A percentile compares a stretch with the other conserved stretches of the same genome.
phyloP scores from a whole-genome alignment of 805 yeast genomes.

The Nakazawaea pomicola region DNA sequence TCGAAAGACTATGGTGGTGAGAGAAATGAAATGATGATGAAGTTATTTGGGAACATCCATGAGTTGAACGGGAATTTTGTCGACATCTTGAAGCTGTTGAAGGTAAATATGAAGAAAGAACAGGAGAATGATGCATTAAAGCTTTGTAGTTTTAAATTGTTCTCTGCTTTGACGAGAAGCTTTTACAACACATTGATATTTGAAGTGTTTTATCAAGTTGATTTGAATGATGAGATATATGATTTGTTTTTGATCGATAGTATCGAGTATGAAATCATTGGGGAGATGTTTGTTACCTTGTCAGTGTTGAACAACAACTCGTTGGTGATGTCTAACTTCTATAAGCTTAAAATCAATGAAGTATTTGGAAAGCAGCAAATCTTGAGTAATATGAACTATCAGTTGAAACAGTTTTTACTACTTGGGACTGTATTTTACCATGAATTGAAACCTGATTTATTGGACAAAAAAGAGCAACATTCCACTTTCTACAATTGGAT shows the following conservation, averaged over 20 bases:
- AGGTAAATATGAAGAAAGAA: not conserved
- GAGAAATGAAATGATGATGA: constrained; percentile 8
- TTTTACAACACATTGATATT: constrained; percentile 9
- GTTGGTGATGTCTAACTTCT: constrained; percentile 7
- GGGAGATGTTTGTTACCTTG: constrained; percentile 7
- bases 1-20: not conserved
- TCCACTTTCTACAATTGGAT: constrained; percentile 30
- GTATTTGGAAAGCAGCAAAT: constrained; percentile 2
- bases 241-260: constrained; percentile 6
- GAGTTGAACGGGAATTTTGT: constrained; percentile 5
- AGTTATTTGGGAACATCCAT: constrained; percentile 8
- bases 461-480: constrained; percentile 7
- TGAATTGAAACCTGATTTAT: constrained; percentile 9
- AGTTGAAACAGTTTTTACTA: constrained; percentile 8
- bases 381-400: constrained; percentile 9
- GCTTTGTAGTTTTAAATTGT: constrained; percentile 5
- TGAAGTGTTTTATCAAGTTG: constrained; percentile 11
- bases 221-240: constrained; percentile 9
- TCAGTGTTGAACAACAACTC: constrained; percentile 8
- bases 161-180: constrained; percentile 1
- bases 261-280: constrained; percentile 7
- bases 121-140: not conserved
- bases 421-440: constrained; percentile 6
- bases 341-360: not conserved
- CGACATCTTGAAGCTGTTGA: constrained; percentile 1